Evolutionary conservation across 2,329 filamentous ascomycete genomes (phyloP).

Genomic region (Rhexocercosporidium sp.): DNA sequence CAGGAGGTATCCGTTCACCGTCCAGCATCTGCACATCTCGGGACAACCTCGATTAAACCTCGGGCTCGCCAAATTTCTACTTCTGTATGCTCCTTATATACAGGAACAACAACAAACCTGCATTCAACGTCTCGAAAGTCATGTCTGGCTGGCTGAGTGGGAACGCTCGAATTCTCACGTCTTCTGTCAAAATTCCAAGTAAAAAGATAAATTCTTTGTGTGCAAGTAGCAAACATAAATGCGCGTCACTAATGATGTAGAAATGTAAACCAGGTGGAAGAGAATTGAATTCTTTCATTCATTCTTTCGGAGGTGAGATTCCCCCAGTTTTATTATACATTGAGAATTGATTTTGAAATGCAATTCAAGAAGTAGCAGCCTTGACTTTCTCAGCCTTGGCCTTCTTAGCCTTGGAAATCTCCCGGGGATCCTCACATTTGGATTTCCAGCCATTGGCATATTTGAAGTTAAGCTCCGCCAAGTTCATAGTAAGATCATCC

Average conservation of each 20-base stretch:
- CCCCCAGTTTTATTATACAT: too few species aligned
- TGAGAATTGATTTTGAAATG: too few species aligned
- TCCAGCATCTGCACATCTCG: background rate
- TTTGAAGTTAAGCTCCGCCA: too few species aligned
- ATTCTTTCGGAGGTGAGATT: background rate
- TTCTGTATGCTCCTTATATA: background rate
- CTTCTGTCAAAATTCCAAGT: too few species aligned
- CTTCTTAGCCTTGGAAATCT: background rate
- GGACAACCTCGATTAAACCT: background rate
- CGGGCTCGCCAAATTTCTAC: background rate
- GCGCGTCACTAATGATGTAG: too few species aligned
- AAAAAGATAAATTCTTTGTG: too few species aligned
- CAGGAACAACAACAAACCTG: background rate
- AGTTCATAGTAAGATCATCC: too few species aligned
- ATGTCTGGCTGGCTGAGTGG: background rate
- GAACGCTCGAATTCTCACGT: background rate
- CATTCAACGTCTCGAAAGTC: background rate
- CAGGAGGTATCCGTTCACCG: background rate
- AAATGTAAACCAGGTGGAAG: too few species aligned
- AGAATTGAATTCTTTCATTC: background rate
- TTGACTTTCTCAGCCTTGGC: background rate
- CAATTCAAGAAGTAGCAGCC: background rate
- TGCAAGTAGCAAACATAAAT: background rate
- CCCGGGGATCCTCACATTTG: too few species aligned
- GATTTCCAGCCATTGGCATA: too few species aligned